phyloP scores from a whole-genome alignment of 2,329 filamentous ascomycete genomes.

The Amesomyces nigricolor region DNA sequence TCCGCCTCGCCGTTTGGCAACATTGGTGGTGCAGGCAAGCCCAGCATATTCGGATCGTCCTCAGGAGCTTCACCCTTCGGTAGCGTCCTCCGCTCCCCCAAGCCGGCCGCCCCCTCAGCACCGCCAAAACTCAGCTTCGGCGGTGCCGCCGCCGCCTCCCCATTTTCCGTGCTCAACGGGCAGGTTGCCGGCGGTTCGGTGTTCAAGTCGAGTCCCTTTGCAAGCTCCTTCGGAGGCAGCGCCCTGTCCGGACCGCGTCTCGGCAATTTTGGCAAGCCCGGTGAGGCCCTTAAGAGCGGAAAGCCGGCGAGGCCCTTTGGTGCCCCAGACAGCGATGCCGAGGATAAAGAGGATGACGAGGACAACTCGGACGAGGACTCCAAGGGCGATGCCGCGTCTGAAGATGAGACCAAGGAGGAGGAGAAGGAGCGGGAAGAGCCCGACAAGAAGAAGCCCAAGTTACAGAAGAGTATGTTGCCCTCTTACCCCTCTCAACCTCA shows the following conservation, averaged over 20 bases:
- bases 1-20: slow-evolving; percentile 59
- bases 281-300: slow-evolving; percentile 46
- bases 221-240: slow-evolving; percentile 43
- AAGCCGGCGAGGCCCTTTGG: slow-evolving; percentile 71
- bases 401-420: slow-evolving; percentile 49
- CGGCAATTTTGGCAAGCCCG: slow-evolving; percentile 65
- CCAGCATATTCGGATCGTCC: slow-evolving; percentile 46
- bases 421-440: slow-evolving; percentile 47
- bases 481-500: neutral
- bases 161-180: slow-evolving; percentile 41
- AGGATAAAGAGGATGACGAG: slow-evolving; percentile 41
- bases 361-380: slow-evolving; percentile 47
- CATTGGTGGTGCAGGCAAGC: slow-evolving; percentile 42
- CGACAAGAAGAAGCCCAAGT: slow-evolving; percentile 59
- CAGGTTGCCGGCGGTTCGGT: slow-evolving; percentile 17
- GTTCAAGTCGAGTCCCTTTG: slow-evolving; percentile 43
- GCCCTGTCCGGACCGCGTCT: slow-evolving; percentile 43
- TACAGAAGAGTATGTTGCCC: slow-evolving; percentile 60
- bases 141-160: slow-evolving; percentile 40
- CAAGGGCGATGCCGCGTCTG: slow-evolving; percentile 41
- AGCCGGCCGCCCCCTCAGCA: slow-evolving; percentile 27
- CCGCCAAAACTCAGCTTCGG: slow-evolving; percentile 48
- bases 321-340: slow-evolving; percentile 61
- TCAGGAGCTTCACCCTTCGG: slow-evolving; percentile 38
- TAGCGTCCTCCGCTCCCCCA: slow-evolving; percentile 30